These are phyloP conservation scores for Strigomonas galati DNA, from an alignment of 208 protist genomes.

Conservation along the genomic window DNA sequence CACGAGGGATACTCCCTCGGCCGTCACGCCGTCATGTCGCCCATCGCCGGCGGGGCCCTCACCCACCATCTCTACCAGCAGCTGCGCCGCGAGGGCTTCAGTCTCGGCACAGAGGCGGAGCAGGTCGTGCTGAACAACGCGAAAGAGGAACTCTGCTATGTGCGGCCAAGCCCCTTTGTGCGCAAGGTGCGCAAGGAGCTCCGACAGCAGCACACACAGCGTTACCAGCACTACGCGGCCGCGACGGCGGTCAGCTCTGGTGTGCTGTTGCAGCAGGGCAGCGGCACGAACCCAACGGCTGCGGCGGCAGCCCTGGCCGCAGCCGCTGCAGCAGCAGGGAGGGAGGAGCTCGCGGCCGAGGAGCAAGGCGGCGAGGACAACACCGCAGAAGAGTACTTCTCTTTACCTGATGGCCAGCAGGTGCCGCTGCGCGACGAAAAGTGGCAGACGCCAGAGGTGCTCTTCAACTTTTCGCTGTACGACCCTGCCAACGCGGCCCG, in stretches of 20 bases:
- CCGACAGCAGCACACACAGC: slow-evolving; percentile 4
- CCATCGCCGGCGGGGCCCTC: slow-evolving; percentile 71
- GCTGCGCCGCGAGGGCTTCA: slow-evolving; percentile 78
- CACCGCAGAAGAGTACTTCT: slow-evolving; percentile 41
- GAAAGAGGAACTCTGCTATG: slow-evolving; percentile 92
- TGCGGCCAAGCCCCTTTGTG: slow-evolving; percentile 24
- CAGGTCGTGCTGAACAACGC: slow-evolving; percentile 78
- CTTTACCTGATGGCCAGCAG: slow-evolving; percentile 84
- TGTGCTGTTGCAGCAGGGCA: not conserved
- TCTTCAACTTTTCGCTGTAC: slow-evolving; percentile 84
- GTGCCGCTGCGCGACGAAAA: slow-evolving; percentile 75
- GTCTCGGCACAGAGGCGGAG: slow-evolving; percentile 89
- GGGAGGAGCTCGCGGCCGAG: too few relatives aligned
- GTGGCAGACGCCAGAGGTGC: slow-evolving; percentile 61
- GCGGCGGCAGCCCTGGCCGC: not conserved
- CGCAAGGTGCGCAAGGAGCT: not conserved
- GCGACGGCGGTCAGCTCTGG: not conserved
- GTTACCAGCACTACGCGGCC: not conserved
- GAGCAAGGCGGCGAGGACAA: not conserved
- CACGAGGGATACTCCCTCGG: slow-evolving; percentile 93
- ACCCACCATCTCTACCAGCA: slow-evolving; percentile 81
- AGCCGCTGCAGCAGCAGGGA: not conserved
- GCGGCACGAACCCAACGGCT: slow-evolving; percentile 8
- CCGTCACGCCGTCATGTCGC: slow-evolving; percentile 73
- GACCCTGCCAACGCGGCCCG: slow-evolving; percentile 17